Evolutionary conservation across 257 asterid species (phyloP), one percentile per base, ranked within the genome.

Genomic region (Pogostemon cablin): DNA sequence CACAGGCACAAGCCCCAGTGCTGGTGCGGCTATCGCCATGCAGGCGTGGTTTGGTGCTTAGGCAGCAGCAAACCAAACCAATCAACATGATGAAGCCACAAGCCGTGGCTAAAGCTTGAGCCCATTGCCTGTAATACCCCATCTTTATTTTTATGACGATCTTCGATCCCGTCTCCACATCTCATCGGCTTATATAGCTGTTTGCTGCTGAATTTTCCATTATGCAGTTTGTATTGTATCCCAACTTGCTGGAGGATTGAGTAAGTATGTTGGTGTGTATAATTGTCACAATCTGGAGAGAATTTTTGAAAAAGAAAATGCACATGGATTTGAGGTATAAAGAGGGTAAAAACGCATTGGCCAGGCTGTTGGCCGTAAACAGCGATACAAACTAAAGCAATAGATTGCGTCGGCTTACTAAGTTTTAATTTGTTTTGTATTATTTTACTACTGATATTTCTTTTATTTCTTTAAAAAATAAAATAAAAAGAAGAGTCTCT

Each of bases 11-110:
- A 38, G 78, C 80, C 2, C 78, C 82, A 6, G 65, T 64, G 75
- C 74, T 39, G 75, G 59, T 40, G 73, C 37, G 50, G 56, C 55
- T 61, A 57, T 41, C 39, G n/a, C 79, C 79, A 2, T 73, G 81
- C 1, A 65, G 81, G n/a, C 71, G 73, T 0, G 80, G 81, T 35
- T 72, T 78, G 80, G 62, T 69, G 73, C 54, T 68, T 53, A 83
- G 72, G 73, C 84, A 82, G 64, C 87, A 80, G 77, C 76, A 83
- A 20, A 69, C 72, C 67, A 80, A 67, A 41, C 81, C 87, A 53
- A 82, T 79, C 68, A 82, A 9, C 72, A 77, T 5, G 56, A 82
- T 82, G 76, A 82, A 77, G 3, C 75, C 81, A 7, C 81, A 77
- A 17, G 82, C 84, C 0, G 81, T 57, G 32, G 71, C 84, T 72